phyloP scores from a whole-genome alignment of 139 green algal species.

The Chlorella ohadii region DNA sequence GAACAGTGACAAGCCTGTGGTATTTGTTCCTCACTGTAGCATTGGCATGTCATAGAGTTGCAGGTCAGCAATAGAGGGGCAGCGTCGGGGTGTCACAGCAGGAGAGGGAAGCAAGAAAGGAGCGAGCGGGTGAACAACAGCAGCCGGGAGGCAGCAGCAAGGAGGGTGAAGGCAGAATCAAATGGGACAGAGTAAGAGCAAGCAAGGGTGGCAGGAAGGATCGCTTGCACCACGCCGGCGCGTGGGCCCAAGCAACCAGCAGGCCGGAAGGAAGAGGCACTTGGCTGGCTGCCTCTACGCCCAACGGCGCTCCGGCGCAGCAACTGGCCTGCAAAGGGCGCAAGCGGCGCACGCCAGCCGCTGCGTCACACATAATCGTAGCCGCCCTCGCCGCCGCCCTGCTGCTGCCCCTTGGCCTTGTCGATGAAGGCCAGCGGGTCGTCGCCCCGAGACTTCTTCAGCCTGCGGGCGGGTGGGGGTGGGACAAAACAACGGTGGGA shows the following conservation, averaged over 20 bases:
- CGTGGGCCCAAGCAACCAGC: not conserved
- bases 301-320: not conserved
- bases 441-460: constrained; percentile 72
- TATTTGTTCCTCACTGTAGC: no score
- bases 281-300: not conserved
- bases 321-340: no score
- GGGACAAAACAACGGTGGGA: no score
- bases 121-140: not conserved
- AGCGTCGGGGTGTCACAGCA: no score
- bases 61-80: no score
- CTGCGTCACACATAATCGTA: constrained; percentile 67
- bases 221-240: not conserved
- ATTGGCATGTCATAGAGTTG: no score
- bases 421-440: constrained; percentile 78
- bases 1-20: no score
- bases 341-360: no score
- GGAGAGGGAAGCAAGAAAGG: not conserved
- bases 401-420: constrained; percentile 21
- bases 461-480: not conserved
- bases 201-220: not conserved
- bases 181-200: not conserved
- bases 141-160: not conserved
- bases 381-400: constrained; percentile 20
- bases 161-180: not conserved
- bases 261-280: not conserved